Evolutionary conservation across 2,329 filamentous ascomycete genomes (phyloP).

Genomic region (Venturia carpophila): DNA sequence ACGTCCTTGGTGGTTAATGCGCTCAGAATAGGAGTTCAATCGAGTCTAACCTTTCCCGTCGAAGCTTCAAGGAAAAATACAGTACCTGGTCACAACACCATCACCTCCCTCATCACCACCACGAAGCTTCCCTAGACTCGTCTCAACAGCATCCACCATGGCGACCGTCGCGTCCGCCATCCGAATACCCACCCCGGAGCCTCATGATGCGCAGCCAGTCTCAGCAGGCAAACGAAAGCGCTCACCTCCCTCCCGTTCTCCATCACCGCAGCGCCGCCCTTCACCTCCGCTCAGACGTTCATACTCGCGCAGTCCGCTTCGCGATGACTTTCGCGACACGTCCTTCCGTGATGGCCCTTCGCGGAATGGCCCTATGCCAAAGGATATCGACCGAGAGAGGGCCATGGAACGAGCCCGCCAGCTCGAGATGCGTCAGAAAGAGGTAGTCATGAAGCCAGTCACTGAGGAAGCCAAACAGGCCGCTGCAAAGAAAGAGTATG

Average conservation of each 20-base stretch:
- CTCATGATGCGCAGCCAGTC: constrained; percentile 1
- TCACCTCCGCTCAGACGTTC: constrained; percentile 30
- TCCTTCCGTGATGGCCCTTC: constrained; percentile 20
- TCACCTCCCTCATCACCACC: constrained; percentile 2
- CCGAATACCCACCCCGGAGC: constrained; percentile 19
- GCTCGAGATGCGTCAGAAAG: constrained; percentile 37
- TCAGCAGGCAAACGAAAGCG: constrained; percentile 25
- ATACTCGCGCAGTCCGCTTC: constrained; percentile 19
- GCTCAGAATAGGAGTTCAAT: not conserved
- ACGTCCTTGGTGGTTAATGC: not conserved
- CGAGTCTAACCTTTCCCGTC: not conserved
- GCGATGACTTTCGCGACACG: constrained; percentile 20
- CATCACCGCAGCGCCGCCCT: constrained; percentile 23
- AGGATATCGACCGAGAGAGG: constrained; percentile 42
- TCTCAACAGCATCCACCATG: constrained; percentile 10
- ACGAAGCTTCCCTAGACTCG: not conserved
- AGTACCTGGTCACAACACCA: constrained; percentile 4
- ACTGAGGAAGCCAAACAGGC: constrained; percentile 80
- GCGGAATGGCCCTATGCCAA: constrained; percentile 32
- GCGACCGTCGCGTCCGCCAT: constrained; percentile 18
- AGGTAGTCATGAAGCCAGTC: constrained; percentile 45
- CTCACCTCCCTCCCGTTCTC: constrained; percentile 25
- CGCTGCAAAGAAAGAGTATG: constrained; percentile 83
- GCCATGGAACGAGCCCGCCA: constrained; percentile 47
- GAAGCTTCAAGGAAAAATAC: not conserved